phyloP scores from a whole-genome alignment of 352 stramenopile genomes.

The Phytophthora nicotianae region DNA sequence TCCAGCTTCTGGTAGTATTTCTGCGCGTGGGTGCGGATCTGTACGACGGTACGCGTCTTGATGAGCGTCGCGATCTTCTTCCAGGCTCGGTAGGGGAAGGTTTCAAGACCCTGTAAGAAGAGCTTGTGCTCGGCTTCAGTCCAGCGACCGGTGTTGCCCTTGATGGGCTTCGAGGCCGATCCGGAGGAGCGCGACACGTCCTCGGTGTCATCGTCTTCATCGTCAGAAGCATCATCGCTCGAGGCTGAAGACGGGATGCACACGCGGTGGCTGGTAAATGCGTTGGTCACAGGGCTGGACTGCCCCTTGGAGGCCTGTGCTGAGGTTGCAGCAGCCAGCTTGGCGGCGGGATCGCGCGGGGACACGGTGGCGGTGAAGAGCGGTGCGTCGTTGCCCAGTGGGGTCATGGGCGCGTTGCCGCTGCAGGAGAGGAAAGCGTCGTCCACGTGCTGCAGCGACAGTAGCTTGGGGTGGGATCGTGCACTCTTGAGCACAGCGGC shows the following conservation, averaged over 20 bases:
- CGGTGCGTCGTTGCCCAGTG: conserved; percentile 34
- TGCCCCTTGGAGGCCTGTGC: conserved; percentile 14
- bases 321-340: conserved; percentile 38
- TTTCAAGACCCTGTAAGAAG: conserved; percentile 87
- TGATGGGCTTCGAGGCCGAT: conserved; percentile 39
- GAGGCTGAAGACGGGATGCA: conserved; percentile 30
- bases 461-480: conserved; percentile 48
- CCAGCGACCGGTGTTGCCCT: conserved; percentile 86
- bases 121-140: conserved; percentile 89
- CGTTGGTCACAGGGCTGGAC: conserved; percentile 1
- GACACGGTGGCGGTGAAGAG: conserved; percentile 49
- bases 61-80: conserved; percentile 95
- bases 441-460: conserved; percentile 55
- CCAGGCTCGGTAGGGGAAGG: conserved; percentile 86
- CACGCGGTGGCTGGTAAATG: conserved; percentile 35
- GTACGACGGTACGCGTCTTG: conserved; percentile 92
- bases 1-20: conserved; percentile 92
- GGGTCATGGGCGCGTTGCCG: conserved; percentile 49
- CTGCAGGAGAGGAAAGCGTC: conserved; percentile 38
- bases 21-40: conserved; percentile 89
- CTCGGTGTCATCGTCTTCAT: conserved; percentile 39
- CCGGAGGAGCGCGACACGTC: conserved; percentile 9
- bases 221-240: conserved; percentile 39
- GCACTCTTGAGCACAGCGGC: conserved; percentile 40
- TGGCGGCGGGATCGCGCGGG: conserved; percentile 55